Evolutionary conservation across 768 basidiomycete species (phyloP), one percentile per base, ranked within the genome.

Genomic region (Cytidiella melzeri): DNA sequence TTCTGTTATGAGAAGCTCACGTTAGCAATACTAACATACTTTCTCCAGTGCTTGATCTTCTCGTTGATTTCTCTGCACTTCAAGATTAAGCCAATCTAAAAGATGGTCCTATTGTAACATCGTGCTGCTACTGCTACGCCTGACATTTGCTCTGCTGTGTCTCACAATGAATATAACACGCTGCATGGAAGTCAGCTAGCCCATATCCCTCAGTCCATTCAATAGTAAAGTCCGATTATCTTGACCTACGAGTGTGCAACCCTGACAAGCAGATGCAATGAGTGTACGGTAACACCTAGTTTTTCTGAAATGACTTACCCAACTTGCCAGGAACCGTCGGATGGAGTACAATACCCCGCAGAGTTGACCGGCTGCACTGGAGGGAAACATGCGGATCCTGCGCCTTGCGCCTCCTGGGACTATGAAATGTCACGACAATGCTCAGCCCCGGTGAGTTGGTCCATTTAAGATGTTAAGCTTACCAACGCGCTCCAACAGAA

Each of bases 1-100:
- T 23, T 15, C 25, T 27, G 23, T 2, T 24, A 1, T 21, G 15
- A 49, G 26, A n/a, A n/a, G n/a, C 41, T n/a, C n/a, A 9, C 26
- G 12, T 24, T 26, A 3, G 13, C n/a, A 2, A 20, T 3, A 27
- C 48, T 52, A 34, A 51, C 26, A 9, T 9, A 28, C 13, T 45
- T 25, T 15, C 21, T 25, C 5, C 60, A 99, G 95, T 97, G 94
- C 70, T 79, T 97, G 52, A 94, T 99, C 58, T 96, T 98, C 68
- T 97, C 96, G 7, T 79, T 99, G 54, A 98, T 99, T 65, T 92
- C 92, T 2, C 80, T 99, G 30, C 95, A 99, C 75, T 98, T 99
- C 86, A 98, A 98, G 74, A 98, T 99, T 78, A 98, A 99, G 77
- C 96, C 96, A 13, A 97, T 92, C 59, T 92, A 81, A 70, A 45